Percentiles rank a stretch among this genome's conserved stretches.
Evolutionary conservation across 2,329 filamentous ascomycete genomes (phyloP).

Genomic region (Xylariaceae sp.): DNA sequence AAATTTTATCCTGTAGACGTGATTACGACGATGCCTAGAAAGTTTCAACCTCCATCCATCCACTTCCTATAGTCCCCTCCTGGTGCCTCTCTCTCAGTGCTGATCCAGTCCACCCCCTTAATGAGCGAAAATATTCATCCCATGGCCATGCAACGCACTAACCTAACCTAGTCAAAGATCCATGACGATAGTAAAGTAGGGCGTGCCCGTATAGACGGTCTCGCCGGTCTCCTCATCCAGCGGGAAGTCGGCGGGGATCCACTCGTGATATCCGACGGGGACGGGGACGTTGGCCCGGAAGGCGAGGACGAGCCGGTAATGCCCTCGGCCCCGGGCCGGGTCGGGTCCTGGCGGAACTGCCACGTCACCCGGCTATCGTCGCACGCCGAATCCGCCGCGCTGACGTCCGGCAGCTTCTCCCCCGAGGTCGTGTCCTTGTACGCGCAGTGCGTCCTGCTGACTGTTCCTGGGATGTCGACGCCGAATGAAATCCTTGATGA

Average conservation of each 20-base stretch:
- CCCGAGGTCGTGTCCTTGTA: slow-evolving; percentile 20
- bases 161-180: neutral
- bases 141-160: too few relatives aligned
- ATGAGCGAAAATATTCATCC: too few relatives aligned
- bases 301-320: slow-evolving; percentile 23
- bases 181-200: slow-evolving; percentile 18
- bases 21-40: too few relatives aligned
- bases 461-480: slow-evolving; percentile 14
- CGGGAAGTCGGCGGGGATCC: slow-evolving; percentile 21
- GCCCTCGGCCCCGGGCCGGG: slow-evolving; percentile 19
- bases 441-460: slow-evolving; percentile 16
- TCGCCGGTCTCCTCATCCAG: slow-evolving; percentile 8
- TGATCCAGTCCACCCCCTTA: too few relatives aligned
- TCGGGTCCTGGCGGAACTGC: slow-evolving; percentile 26
- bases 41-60: too few relatives aligned
- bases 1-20: too few relatives aligned
- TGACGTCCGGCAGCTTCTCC: slow-evolving; percentile 17
- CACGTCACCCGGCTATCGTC: slow-evolving; percentile 20
- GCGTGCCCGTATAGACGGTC: slow-evolving; percentile 20
- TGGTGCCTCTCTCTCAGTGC: too few relatives aligned
- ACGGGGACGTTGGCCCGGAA: neutral
- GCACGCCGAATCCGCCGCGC: slow-evolving; percentile 16
- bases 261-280: slow-evolving; percentile 22
- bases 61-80: too few relatives aligned
- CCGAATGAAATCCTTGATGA: slow-evolving; percentile 23